These are phyloP conservation scores for Umbilicaria muhlenbergii DNA, from an alignment of 495 filamentous ascomycete species.

Conservation along the genomic window DNA sequence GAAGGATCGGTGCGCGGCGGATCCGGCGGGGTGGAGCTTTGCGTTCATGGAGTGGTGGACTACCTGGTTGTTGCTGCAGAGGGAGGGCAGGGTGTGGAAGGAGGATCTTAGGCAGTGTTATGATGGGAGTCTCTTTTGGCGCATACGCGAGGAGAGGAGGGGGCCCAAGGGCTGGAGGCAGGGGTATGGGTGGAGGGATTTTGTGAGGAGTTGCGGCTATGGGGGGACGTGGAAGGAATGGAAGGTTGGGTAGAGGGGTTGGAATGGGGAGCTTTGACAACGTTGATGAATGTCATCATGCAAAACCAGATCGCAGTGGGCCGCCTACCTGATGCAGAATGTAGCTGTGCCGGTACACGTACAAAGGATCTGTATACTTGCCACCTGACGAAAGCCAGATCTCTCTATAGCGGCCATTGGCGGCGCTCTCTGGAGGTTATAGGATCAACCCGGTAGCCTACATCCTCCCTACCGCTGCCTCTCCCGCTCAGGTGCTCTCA, in stretches of 20 bases:
- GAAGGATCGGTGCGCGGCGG: constrained; percentile 14
- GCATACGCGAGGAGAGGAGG: constrained; percentile 6
- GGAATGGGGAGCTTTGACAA: too few species aligned
- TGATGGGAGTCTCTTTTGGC: constrained; percentile 25
- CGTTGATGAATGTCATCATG: too few species aligned
- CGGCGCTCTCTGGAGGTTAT: too few species aligned
- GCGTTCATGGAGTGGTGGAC: constrained; percentile 25
- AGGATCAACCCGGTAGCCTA: too few species aligned
- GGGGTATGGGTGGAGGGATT: constrained; percentile 8
- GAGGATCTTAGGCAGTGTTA: constrained; percentile 28
- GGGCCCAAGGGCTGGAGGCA: constrained; percentile 5
- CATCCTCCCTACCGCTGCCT: too few species aligned
- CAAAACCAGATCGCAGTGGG: too few species aligned
- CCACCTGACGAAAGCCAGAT: too few species aligned
- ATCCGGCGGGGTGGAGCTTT: constrained; percentile 5
- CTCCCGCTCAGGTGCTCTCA: too few species aligned
- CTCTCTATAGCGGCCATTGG: too few species aligned
- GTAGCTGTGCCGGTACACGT: too few species aligned
- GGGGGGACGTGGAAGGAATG: constrained; percentile 1
- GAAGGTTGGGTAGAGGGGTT: background rate
- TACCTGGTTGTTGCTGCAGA: constrained; percentile 32
- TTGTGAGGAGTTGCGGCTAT: background rate
- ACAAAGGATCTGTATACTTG: too few species aligned
- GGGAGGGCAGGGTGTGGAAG: constrained; percentile 28
- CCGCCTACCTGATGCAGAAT: too few species aligned